phyloP scores from a whole-genome alignment of 352 stramenopile species.

The Pythium inflatum region DNA sequence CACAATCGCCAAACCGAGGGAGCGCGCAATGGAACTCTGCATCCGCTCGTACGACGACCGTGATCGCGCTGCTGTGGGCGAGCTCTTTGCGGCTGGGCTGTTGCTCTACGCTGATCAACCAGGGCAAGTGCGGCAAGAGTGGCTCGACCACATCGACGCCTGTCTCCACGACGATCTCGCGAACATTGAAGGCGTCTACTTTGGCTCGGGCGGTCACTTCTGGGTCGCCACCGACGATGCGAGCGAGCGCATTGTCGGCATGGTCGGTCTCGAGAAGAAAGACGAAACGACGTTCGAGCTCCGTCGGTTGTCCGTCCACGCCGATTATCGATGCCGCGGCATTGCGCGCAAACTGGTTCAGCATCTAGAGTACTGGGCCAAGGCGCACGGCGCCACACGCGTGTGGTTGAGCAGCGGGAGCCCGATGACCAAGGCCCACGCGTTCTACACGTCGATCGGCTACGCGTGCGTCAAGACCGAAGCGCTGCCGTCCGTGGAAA shows the following conservation, averaged over 20 bases:
- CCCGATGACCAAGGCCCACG: conserved; percentile 39
- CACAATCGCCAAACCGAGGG: too few species aligned
- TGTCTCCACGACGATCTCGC: conserved; percentile 1
- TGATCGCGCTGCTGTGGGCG: conserved; percentile 21
- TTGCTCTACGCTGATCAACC: conserved; percentile 16
- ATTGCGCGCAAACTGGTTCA: conserved; percentile 44
- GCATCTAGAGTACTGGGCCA: conserved; percentile 51
- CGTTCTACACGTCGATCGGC: conserved; percentile 30
- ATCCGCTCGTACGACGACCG: conserved; percentile 28
- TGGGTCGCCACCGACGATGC: conserved; percentile 17
- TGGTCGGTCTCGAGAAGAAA: conserved; percentile 47
- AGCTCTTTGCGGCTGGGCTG: conserved; percentile 32
- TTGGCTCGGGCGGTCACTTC: conserved; percentile 29
- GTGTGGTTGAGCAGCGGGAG: conserved; percentile 44
- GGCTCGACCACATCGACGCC: neutral
- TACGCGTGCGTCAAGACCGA: conserved; percentile 17
- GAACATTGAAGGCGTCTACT: conserved; percentile 3
- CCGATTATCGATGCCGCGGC: conserved; percentile 41
- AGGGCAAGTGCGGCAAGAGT: neutral
- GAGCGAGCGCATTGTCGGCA: conserved; percentile 35
- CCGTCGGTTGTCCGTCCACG: conserved; percentile 48
- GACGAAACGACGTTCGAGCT: conserved; percentile 41
- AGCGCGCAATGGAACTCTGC: too few species aligned
- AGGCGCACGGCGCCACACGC: conserved; percentile 26
- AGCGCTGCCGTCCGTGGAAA: neutral